Evolutionary conservation across 106 monocot genomes (phyloP), one percentile per base, ranked within the genome.

Genomic region (Dendrobium catenatum): DNA sequence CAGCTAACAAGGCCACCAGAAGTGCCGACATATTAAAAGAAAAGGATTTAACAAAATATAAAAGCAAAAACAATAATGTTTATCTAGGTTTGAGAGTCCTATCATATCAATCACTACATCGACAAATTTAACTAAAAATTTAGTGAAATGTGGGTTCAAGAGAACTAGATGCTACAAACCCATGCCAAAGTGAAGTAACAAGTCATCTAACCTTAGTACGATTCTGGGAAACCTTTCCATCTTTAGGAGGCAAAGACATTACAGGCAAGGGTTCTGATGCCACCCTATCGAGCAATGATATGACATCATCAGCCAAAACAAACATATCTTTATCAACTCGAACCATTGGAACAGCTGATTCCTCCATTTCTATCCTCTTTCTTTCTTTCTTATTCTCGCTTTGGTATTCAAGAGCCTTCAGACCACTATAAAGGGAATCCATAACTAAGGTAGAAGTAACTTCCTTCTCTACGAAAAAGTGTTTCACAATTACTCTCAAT

Each of bases 371-470:
- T 17, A 80, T 46, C 56, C 44, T 88, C 44, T 51, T 27, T 66
- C 11, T 82, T 68, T 88, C 89, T 81, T 87, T 88, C 58, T 81
- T 88, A 78, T 80, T 88, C 83, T 89, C 88, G 86, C 86, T 93
- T 84, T 93, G 95, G 66, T 54, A 85, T 78, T 95, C 95, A 68
- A 99, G 88, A 80, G 89, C 87, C 79, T 85, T 95, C 42, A 99
- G 64, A 49, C 98, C 98, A 85, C 98, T 93, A 48, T 99, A 93
- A 1, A 99, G 89, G 29, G 91, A 95, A 87, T 99, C 98, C 93
- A 99, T 99, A 44, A 99, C 93, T 84, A 99, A 84, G 42, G 98
- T 99, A 42, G 98, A 99, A 56, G 98, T 95, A 11, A 99, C 98
- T 80, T 99, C 98, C 84, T 99, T 95, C 85, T 99, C 98, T 40